phyloP scores from a whole-genome alignment of 2,329 filamentous ascomycete species.

The Chrysoporthe austroafricana region DNA sequence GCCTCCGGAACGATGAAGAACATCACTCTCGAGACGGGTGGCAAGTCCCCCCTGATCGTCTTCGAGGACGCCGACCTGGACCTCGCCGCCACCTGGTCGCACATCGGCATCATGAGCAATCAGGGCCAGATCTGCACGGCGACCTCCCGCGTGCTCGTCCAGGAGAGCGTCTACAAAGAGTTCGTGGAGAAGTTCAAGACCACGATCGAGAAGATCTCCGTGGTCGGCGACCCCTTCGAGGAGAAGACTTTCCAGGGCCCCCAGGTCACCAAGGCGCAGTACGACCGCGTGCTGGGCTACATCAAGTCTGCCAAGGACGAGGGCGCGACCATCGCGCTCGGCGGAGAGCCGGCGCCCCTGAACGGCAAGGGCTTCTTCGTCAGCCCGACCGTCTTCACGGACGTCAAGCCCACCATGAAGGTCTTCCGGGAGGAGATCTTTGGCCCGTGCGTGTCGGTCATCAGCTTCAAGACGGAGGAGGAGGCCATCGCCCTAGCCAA shows the following conservation, averaged over 20 bases:
- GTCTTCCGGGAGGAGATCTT: conserved; percentile 44
- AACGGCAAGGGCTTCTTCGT: conserved; percentile 49
- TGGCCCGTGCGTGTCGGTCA: conserved; percentile 41
- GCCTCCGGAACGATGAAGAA: conserved; percentile 65
- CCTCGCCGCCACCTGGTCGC: conserved; percentile 60
- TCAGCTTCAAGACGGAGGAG: conserved; percentile 41
- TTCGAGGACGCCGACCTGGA: conserved; percentile 66
- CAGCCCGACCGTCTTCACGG: conserved; percentile 41
- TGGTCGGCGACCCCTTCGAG: conserved; percentile 70
- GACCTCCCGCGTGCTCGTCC: conserved; percentile 63
- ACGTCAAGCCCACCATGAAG: conserved; percentile 41
- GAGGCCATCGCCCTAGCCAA: conserved; percentile 43
- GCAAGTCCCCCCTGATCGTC: conserved; percentile 64
- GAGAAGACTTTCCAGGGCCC: conserved; percentile 71
- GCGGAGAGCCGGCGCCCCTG: conserved; percentile 61
- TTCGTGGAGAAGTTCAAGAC: conserved; percentile 67
- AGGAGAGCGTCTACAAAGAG: conserved; percentile 59
- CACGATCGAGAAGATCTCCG: conserved; percentile 58
- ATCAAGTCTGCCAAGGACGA: conserved; percentile 69
- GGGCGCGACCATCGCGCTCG: conserved; percentile 64
- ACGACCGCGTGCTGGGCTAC: conserved; percentile 68
- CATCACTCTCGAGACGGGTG: conserved; percentile 65
- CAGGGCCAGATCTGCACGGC: conserved; percentile 66
- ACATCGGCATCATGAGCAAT: conserved; percentile 56
- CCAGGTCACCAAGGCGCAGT: conserved; percentile 69